Base-by-base conservation (phyloP, 2,329 filamentous ascomycete species). In the Aurifilum marmelostoma region DNA sequence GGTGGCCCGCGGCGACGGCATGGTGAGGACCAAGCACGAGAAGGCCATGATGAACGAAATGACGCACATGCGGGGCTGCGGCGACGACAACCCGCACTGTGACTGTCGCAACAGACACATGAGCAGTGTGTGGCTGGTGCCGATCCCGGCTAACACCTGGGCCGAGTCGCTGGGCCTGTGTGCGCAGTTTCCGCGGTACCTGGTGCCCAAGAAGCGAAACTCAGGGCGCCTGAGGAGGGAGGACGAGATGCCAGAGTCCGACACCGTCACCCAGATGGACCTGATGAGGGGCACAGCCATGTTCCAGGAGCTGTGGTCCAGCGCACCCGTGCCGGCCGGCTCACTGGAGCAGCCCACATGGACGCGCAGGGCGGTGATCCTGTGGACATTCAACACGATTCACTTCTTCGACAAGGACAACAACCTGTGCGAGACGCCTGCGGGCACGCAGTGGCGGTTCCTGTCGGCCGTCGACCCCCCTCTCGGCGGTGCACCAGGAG, bases 231-330 rank as follows among this genome's bases (percentile, higher is more conserved):
- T 47, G 18, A 63, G 68, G 32, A 74, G 73, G 14, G 77, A 77
- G 14, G 73, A 74, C 7, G 76, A 75, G 24, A 69, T 73, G 16
- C 76, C 72, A n/a, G 71, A 73, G 54, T 74, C 72, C 54, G 72
- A 74, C 58, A 64, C 65, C 67, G 74, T 65, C 72, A 84, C 84
- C 1, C 84, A 85, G 72, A 85, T 85, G 74, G 86, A 89, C 58
- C 81, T 89, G 68, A 83, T 90, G 65, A 82, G 84, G 72, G 85
- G 85, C 76, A 87, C 90, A 60, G 87, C 87, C 75, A 90, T 90
- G 88, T 88, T 89, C 76, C 88, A 91, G 76, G 88, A 90, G 79
- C 82, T 90, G 47, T 89, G 85, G 83, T 89, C 87, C 3, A 79
- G 81, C 16, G 77, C 85, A 4, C 83, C 83, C 7, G 81, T 82